Conservation (phyloP, 2,329 filamentous ascomycete species). For the Fusarium sp. region DNA sequence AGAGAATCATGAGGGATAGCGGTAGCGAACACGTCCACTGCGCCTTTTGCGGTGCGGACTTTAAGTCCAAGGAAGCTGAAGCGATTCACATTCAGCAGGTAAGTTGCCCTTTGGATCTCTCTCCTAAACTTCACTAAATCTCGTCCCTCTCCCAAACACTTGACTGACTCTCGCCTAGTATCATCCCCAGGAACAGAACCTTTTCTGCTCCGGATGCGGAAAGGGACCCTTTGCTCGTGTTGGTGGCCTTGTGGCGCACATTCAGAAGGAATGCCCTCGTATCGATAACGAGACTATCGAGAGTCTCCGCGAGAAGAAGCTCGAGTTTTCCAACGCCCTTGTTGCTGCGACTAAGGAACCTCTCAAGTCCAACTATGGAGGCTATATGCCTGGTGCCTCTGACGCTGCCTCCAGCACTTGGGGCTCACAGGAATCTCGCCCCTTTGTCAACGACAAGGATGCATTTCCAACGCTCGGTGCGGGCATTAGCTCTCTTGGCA, state of each 20-base stretch:
- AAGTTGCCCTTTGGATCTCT: constrained; percentile 8
- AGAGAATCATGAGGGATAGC: constrained; percentile 43
- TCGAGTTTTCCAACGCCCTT: constrained; percentile 51
- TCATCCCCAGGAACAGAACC: constrained; percentile 55
- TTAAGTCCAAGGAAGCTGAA: constrained; percentile 50
- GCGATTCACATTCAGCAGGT: constrained; percentile 53
- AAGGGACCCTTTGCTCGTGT: constrained; percentile 52
- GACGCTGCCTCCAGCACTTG: neutral
- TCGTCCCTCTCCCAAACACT: no score
- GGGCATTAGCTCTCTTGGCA: neutral
- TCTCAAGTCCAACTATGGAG: constrained; percentile 46
- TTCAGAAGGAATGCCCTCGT: constrained; percentile 57
- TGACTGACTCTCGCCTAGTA: constrained; percentile 44
- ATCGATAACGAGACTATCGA: constrained; percentile 52
- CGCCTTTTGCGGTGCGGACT: constrained; percentile 53
- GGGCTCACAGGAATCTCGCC: neutral
- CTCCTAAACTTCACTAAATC: neutral
- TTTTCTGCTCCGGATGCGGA: constrained; percentile 62
- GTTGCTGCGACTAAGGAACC: constrained; percentile 44
- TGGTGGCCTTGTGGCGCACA: constrained; percentile 56
- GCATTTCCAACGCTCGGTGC: constrained; percentile 33
- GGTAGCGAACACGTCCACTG: constrained; percentile 52
- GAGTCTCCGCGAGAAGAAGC: constrained; percentile 52
- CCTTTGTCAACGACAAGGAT: constrained; percentile 19
- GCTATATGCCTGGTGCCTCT: constrained; percentile 40